phyloP scores from a whole-genome alignment of 352 stramenopile genomes.

The Pythium phragmiticola region DNA sequence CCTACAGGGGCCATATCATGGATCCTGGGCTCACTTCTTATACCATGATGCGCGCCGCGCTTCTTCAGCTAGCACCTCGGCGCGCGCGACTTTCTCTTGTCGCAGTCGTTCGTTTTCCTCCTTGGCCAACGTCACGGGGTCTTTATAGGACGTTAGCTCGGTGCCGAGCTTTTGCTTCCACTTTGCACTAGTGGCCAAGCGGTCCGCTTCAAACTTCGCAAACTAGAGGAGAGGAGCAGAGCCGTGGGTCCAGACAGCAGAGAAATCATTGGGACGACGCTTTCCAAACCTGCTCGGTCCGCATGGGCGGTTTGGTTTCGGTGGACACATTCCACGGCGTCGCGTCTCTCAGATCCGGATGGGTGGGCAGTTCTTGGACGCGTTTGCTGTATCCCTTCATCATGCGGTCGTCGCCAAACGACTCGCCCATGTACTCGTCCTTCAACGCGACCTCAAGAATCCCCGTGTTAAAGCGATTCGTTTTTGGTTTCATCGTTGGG shows the following conservation, averaged over 20 bases:
- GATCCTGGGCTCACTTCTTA: constrained; percentile 1
- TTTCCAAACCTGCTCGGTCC: constrained; percentile 45
- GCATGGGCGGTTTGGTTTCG: constrained; percentile 40
- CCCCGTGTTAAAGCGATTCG: constrained; percentile 78
- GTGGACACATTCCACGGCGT: constrained; percentile 67
- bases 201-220: constrained; percentile 22
- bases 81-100: constrained; percentile 40
- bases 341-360: constrained; percentile 56
- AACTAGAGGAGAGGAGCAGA: constrained; percentile 13
- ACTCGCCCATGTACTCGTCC: constrained; percentile 60
- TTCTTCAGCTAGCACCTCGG: constrained; percentile 19
- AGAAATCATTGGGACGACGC: background rate
- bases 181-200: constrained; percentile 41
- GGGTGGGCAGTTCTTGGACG: constrained; percentile 74
- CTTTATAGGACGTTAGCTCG: constrained; percentile 44
- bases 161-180: constrained; percentile 44
- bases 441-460: constrained; percentile 70
- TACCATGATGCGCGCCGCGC: constrained; percentile 20
- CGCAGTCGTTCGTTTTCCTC: constrained; percentile 47
- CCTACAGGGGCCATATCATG: background rate
- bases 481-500: constrained; percentile 61
- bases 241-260: background rate
- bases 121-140: constrained; percentile 49
- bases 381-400: constrained; percentile 71
- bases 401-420: constrained; percentile 70